phyloP scores from a whole-genome alignment of 345 rosid species.

The Salix exigua region DNA sequence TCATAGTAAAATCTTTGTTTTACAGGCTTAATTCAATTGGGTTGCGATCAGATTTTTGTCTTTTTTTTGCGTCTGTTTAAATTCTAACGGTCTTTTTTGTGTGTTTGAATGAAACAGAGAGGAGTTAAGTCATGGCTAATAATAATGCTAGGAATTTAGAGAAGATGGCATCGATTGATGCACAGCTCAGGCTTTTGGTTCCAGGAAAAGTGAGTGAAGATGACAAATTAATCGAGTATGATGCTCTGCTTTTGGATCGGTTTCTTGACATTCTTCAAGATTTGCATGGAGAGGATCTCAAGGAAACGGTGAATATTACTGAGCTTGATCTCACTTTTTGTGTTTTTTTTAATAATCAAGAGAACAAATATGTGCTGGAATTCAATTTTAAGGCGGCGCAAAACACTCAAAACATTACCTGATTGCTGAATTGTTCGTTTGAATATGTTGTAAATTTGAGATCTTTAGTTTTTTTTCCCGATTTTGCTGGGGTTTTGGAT shows the following conservation, averaged over 20 bases:
- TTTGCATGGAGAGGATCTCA: constrained; percentile 93
- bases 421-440: background rate
- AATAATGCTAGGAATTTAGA: constrained; percentile 46
- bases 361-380: background rate
- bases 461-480: background rate
- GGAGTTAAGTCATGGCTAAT: constrained; percentile 37
- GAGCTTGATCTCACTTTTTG: background rate
- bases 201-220: constrained; percentile 90
- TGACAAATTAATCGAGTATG: constrained; percentile 92
- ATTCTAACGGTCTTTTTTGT: background rate
- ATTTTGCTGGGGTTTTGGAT: background rate
- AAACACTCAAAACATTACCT: background rate
- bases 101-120: constrained; percentile 15
- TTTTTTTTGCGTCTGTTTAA: background rate
- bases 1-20: background rate
- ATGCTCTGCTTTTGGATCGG: constrained; percentile 89
- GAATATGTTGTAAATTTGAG: background rate
- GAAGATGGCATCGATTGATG: constrained; percentile 95
- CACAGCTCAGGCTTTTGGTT: constrained; percentile 77
- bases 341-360: background rate
- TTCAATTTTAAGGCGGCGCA: background rate
- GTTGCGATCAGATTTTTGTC: constrained; percentile 13
- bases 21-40: constrained; percentile 1
- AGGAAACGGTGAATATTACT: constrained; percentile 57
- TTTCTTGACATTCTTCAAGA: constrained; percentile 95